Base-by-base conservation (phyloP, 2,329 filamentous ascomycete species). In the Fusarium sp. region DNA sequence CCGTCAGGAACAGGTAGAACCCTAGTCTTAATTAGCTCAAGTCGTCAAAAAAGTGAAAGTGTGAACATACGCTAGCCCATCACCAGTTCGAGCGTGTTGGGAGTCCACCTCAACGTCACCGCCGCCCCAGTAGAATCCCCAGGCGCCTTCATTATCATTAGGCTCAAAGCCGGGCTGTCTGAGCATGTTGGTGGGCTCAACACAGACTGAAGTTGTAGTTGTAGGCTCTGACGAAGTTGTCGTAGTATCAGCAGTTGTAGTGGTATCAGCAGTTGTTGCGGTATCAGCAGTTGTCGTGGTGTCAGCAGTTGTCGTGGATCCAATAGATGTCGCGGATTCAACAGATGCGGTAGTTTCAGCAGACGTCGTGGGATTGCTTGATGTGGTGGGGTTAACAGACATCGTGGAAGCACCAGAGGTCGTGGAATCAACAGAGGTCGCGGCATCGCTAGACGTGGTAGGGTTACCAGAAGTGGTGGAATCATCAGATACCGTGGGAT, bases 51-150 rank as follows among this genome's bases (percentile, higher is more conserved):
- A 18, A 21, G 5, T 4, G 2, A 8, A 21, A 2, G 3, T 3
- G 12, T 5, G 9, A 28, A 21, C 41, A 2, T 61, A 53, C 58
- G 38, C 56, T 0, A 52, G 6, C 8, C 38, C 31, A 20, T 6
- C 23, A 1, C 21, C 58, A 13, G 6, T 54, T 13, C 56, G 58
- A 35, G 58, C 26, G 0, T 35, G 12, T 0, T 1, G 5, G 0
- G 56, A 9, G 2, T 20, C 11, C 2, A 3, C 1, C 1, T 24
- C 15, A 28, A 62, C 5, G 10, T 15, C 8, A 4, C 58, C 58
- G 3, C 58, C 58, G 1, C 11, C n/a, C 56, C 56, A 61, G 33
- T 62, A 62, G 6, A 62, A 62, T 35, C 58, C 58, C 58, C 58
- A 62, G 0, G 23, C 35, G 1, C 5, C 2, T 15, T 35, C 16